These are phyloP conservation scores for Ampelomyces quisqualis DNA, from an alignment of 2,329 filamentous ascomycete genomes.

Conservation along the genomic window DNA sequence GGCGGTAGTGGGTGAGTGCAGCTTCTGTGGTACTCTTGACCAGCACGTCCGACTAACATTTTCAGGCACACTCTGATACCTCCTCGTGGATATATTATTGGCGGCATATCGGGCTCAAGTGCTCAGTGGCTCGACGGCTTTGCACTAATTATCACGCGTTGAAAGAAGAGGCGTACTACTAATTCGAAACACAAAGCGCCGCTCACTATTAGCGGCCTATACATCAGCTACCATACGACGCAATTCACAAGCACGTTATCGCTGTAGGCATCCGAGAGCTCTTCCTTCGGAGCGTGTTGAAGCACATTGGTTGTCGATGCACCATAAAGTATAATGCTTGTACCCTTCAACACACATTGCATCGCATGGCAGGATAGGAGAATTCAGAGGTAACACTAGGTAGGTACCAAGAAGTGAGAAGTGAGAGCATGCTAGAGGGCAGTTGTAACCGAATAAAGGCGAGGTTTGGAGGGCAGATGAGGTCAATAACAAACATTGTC, in stretches of 20 bases:
- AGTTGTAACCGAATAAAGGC: no score
- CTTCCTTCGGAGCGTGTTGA: not conserved
- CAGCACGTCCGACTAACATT: constrained; percentile 20
- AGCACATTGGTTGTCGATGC: no score
- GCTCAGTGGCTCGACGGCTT: constrained; percentile 83
- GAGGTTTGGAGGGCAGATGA: no score
- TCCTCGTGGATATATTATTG: constrained; percentile 83
- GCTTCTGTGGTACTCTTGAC: constrained; percentile 8
- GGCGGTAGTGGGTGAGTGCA: constrained; percentile 78
- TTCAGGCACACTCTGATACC: constrained; percentile 81
- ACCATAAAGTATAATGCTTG: not conserved
- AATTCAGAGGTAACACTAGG: no score
- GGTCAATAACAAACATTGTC: no score
- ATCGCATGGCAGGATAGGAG: not conserved
- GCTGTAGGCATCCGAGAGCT: no score
- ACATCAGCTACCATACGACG: no score
- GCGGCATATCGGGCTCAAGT: constrained; percentile 81
- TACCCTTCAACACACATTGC: constrained; percentile 4
- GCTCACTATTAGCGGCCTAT: no score
- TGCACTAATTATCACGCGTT: constrained; percentile 74
- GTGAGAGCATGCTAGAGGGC: no score
- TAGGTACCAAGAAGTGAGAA: no score
- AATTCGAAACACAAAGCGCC: not conserved
- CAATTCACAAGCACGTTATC: not conserved
- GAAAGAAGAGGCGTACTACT: no score